Base-by-base conservation (phyloP, 768 basidiomycete species). In the Pleurotus pulmonarius region DNA sequence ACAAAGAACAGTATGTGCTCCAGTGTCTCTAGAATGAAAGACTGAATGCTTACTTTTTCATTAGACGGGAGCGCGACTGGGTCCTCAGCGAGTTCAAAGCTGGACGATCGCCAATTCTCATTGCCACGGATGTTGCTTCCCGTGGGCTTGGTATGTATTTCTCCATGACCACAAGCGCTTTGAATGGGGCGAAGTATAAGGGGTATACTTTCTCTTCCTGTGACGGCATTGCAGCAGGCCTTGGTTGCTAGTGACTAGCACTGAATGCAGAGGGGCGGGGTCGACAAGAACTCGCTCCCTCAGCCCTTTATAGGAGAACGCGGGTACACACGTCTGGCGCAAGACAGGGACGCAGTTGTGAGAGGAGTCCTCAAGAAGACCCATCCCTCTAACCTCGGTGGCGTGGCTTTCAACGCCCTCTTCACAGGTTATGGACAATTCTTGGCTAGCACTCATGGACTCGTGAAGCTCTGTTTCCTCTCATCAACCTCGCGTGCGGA, bases 51-150 rank as follows among this genome's bases (percentile, higher is more conserved):
- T 59, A 43, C 65, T 46, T 22, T 4, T 26, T 34, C 9, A 46
- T 11, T 58, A 94, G 91, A 66, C 91, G 92, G 56, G 97, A 99
- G 77, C 95, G 97, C 76, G 97, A 99, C 69, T 99, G 97, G 97
- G 97, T 98, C 49, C 79, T 99, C 40, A 80, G 87, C 70, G 97
- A 99, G 76, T 99, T 99, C 82, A 98, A 98, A 77, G 89, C 93
- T 55, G 94, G 97, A 65, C 90, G 94, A 61, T 94, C 92, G 29
- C 96, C 96, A 2, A 98, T 99, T 71, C 82, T 99, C 68, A 92
- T 98, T 67, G 97, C 97, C 75, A 98, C 97, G 64, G 97, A 98
- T 72, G 96, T 99, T 66, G 97, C 96, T 59, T 97, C 94, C 70
- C 95, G 96, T 86, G 96, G 96, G 83, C 86, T 99, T 70, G 97